A percentile compares a stretch with the other conserved stretches of the same genome.
These are phyloP conservation scores for Pseudopyrenochaeta lycopersici DNA, from an alignment of 2,329 filamentous ascomycete genomes.

Conservation along the genomic window DNA sequence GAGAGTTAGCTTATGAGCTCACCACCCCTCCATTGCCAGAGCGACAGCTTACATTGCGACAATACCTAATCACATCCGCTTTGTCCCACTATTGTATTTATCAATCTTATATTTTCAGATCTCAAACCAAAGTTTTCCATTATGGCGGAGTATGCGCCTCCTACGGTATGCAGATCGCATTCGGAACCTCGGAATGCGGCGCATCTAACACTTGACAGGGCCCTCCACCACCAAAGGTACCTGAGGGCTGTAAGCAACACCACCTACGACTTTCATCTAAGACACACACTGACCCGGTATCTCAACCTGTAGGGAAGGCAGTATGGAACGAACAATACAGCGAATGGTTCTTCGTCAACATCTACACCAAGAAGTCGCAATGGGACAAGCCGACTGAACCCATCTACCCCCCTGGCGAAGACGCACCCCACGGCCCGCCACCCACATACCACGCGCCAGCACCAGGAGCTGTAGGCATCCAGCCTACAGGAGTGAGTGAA, in stretches of 20 bases:
- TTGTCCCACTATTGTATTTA: not conserved
- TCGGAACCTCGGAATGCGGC: conserved; percentile 5
- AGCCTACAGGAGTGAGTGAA: conserved; percentile 48
- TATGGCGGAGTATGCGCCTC: conserved; percentile 49
- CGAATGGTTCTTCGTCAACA: conserved; percentile 94
- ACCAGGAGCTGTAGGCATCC: conserved; percentile 43
- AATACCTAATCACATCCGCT: not conserved
- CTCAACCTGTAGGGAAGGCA: conserved; percentile 61
- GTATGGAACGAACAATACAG: conserved; percentile 87
- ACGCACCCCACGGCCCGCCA: conserved; percentile 67
- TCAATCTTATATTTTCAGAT: not conserved
- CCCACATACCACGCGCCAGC: conserved; percentile 69
- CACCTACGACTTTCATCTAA: too few relatives aligned
- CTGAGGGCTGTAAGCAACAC: conserved; percentile 70
- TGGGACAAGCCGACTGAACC: conserved; percentile 85
- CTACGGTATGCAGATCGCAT: conserved; percentile 33
- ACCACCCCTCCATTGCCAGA: conserved; percentile 12
- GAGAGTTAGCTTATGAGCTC: conserved; percentile 19
- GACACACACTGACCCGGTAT: too few relatives aligned
- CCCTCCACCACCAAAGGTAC: conserved; percentile 68
- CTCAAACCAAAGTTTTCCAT: not conserved
- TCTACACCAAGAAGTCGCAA: conserved; percentile 85
- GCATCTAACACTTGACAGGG: conserved; percentile 38
- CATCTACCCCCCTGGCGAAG: conserved; percentile 61
- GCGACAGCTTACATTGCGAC: conserved; percentile 7